phyloP scores from a whole-genome alignment of 768 basidiomycete species.

The Suillus discolor region DNA sequence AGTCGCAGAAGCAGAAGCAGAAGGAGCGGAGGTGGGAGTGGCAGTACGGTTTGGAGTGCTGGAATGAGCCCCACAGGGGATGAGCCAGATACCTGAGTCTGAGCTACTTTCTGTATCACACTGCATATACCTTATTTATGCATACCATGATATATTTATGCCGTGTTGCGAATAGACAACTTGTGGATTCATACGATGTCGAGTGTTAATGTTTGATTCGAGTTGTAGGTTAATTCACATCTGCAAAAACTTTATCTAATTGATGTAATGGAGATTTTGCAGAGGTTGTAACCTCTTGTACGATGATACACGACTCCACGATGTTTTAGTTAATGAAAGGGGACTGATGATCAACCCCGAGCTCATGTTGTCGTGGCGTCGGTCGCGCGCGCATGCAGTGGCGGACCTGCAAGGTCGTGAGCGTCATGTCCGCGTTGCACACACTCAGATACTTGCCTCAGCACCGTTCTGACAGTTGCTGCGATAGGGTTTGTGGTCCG shows the following conservation, averaged over 20 bases:
- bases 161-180: not conserved
- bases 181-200: not conserved
- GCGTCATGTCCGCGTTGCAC: not conserved
- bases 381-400: not conserved
- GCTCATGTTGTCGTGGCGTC: not conserved
- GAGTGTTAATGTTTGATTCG: not conserved
- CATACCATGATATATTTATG: conserved; percentile 1
- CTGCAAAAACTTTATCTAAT: not conserved
- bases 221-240: not conserved
- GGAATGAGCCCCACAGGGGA: conserved; percentile 72
- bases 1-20: conserved; percentile 51
- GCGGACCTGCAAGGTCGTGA: not conserved
- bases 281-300: not conserved
- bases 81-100: conserved; percentile 35
- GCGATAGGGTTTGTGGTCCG: not conserved
- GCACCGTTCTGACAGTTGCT: not conserved
- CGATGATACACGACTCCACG: not conserved
- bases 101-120: conserved; percentile 21
- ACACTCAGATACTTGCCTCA: not conserved
- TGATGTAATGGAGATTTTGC: not conserved
- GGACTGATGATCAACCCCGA: not conserved
- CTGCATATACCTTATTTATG: conserved; percentile 11
- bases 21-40: conserved; percentile 61
- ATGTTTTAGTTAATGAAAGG: not conserved
- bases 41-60: conserved; percentile 87